phyloP scores from a whole-genome alignment of 1,284 basidiomycete genomes.

The Sanghuangporus sanghuang region DNA sequence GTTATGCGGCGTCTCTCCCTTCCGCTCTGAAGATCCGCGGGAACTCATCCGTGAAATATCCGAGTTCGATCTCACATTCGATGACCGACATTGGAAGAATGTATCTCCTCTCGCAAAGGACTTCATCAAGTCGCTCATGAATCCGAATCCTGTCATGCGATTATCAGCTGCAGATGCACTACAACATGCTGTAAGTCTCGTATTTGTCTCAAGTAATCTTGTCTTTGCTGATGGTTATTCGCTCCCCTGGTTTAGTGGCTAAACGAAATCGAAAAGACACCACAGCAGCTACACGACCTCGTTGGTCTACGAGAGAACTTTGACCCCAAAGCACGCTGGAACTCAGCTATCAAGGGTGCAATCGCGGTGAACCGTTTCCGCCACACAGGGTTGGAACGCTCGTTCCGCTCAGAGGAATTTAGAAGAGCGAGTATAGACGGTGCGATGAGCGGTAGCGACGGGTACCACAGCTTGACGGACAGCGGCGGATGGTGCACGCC shows the following conservation, averaged over 20 bases:
- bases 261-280: slow-evolving; percentile 40
- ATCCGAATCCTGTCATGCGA: slow-evolving; percentile 47
- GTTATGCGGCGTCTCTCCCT: slow-evolving; percentile 90
- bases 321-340: slow-evolving; percentile 65
- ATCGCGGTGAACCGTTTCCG: slow-evolving; percentile 46
- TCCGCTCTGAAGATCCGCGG: slow-evolving; percentile 78
- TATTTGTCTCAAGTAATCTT: background rate
- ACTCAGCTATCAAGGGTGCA: slow-evolving; percentile 58
- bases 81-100: slow-evolving; percentile 92
- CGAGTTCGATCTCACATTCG: slow-evolving; percentile 82
- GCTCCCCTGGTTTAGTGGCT: slow-evolving; percentile 52
- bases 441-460: background rate
- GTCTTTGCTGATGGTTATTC: background rate
- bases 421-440: background rate
- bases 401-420: background rate
- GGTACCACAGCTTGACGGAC: background rate
- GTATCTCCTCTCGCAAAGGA: slow-evolving; percentile 76
- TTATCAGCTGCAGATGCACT: slow-evolving; percentile 49
- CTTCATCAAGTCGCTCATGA: slow-evolving; percentile 41
- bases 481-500: slow-evolving; percentile 14
- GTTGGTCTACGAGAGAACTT: slow-evolving; percentile 74
- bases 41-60: slow-evolving; percentile 81
- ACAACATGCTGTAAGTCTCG: slow-evolving; percentile 38
- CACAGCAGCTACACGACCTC: slow-evolving; percentile 63
- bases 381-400: slow-evolving; percentile 22